These are phyloP conservation scores for Zasmidium citrigriseum DNA, from an alignment of 2,329 filamentous ascomycete species.

Conservation along the genomic window DNA sequence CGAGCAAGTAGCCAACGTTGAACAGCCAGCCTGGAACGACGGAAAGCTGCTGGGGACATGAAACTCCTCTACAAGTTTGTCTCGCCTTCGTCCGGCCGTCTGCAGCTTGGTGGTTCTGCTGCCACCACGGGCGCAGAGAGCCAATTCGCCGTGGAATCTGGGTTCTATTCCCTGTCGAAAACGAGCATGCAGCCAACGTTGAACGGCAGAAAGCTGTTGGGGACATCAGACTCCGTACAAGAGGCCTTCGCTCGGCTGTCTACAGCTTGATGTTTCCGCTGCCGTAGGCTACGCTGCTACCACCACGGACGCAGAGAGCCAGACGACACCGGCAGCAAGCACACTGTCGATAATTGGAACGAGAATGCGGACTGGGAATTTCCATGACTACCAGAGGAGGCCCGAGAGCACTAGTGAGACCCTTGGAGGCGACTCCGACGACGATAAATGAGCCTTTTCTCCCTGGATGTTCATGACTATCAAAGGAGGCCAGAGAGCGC, in stretches of 20 bases:
- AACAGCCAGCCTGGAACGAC: no score
- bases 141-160: constrained; percentile 84
- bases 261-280: background rate
- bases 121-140: no score
- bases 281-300: background rate
- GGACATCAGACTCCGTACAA: constrained; percentile 24
- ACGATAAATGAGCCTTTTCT: no score
- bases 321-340: background rate
- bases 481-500: no score
- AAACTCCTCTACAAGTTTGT: no score
- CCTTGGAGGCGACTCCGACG: background rate
- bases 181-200: constrained; percentile 94
- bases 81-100: no score
- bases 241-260: background rate
- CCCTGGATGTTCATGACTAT: no score
- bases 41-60: no score
- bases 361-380: constrained; percentile 1
- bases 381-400: constrained; percentile 2
- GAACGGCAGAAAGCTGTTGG: constrained; percentile 32
- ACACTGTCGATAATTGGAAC: background rate
- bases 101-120: no score
- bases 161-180: constrained; percentile 92
- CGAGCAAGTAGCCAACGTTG: no score
- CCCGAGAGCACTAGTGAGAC: background rate
- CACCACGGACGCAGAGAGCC: background rate